phyloP scores from a whole-genome alignment of 345 rosid species.

The Populus ilicifolia region DNA sequence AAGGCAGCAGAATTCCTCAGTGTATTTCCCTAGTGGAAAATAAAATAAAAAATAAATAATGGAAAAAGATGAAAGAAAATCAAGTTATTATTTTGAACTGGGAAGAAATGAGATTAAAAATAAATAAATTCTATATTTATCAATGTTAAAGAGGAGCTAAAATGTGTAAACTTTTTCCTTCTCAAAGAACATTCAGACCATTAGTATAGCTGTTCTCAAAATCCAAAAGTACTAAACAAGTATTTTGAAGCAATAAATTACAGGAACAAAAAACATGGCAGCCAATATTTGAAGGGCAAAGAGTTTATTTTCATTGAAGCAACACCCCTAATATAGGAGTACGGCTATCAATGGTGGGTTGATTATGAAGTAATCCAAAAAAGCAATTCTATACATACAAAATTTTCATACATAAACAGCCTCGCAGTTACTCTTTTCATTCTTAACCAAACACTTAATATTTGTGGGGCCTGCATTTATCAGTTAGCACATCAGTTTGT shows the following conservation, averaged over 20 bases:
- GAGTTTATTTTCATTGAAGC: not conserved
- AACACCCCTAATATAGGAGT: not conserved
- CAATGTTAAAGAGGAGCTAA: not conserved
- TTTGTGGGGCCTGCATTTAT: not conserved
- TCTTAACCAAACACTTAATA: not conserved
- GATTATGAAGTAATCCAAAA: not conserved
- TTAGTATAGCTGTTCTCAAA: not conserved
- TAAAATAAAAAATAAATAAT: not conserved
- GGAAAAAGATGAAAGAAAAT: not conserved
- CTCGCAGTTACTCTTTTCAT: no score
- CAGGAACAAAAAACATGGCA: not conserved
- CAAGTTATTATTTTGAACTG: not conserved
- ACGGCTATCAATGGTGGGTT: not conserved
- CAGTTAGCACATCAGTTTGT: not conserved
- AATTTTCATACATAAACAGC: no score
- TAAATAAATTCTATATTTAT: not conserved
- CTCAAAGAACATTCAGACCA: not conserved
- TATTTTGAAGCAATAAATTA: not conserved
- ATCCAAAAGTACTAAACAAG: not conserved
- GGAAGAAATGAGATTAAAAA: not conserved
- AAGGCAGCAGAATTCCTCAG: slow-evolving; percentile 24
- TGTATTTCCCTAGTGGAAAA: slow-evolving; percentile 13
- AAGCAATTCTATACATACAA: not conserved
- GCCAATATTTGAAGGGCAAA: not conserved
- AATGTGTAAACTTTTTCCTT: not conserved